phyloP scores from a whole-genome alignment of 176 grass and related monocot species.

The Oryza meyeriana region DNA sequence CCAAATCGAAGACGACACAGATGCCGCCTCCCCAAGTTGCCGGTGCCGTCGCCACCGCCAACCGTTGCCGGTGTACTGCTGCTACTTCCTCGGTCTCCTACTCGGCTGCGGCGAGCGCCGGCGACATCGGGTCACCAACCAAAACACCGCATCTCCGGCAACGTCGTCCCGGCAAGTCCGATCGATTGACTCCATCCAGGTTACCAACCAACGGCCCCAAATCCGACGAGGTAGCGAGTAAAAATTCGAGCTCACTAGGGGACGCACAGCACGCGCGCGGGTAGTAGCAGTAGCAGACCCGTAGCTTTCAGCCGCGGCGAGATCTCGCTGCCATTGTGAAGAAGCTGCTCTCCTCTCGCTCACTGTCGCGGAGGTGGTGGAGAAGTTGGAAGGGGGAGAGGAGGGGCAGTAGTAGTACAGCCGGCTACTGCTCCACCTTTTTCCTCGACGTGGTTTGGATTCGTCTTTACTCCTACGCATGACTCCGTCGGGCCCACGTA shows the following conservation, averaged over 20 bases:
- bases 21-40: too few relatives aligned
- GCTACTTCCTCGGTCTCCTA: too few relatives aligned
- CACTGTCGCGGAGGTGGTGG: conserved; percentile 16
- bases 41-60: too few relatives aligned
- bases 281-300: neutral
- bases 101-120: too few relatives aligned
- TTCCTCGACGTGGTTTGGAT: neutral
- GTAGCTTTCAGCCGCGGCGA: neutral
- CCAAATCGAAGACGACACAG: too few relatives aligned
- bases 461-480: conserved; percentile 31
- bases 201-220: neutral
- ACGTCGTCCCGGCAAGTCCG: too few relatives aligned
- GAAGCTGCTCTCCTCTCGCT: conserved; percentile 6
- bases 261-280: neutral
- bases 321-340: conserved; percentile 29
- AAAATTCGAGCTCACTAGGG: conserved; percentile 4
- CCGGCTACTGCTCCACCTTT: neutral
- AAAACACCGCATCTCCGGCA: neutral
- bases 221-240: neutral
- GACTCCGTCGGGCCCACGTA: neutral
- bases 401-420: neutral
- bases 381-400: neutral
- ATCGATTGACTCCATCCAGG: neutral
- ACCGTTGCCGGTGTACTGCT: too few relatives aligned
- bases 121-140: neutral